Percentiles rank a stretch among this genome's conserved stretches.
Evolutionary conservation across 2,329 filamentous ascomycete genomes (phyloP).

Genomic region (Verticillium alfalfae): DNA sequence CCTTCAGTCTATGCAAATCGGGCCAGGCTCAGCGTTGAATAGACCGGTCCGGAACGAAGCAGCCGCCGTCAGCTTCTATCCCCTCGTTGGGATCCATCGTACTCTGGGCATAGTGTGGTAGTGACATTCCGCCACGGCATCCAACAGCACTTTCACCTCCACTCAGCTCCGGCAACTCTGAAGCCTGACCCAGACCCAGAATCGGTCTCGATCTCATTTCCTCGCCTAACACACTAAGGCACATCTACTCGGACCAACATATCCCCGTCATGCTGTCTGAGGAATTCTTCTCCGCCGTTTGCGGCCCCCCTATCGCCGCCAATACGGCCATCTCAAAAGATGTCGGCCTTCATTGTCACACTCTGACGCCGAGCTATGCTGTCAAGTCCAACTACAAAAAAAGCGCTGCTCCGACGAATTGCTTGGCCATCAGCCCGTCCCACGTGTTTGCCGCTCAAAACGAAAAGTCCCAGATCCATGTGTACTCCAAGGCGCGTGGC

Average conservation of each 20-base stretch:
- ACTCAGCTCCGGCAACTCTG: background rate
- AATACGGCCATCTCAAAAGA: constrained; percentile 67
- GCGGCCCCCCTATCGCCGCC: constrained; percentile 51
- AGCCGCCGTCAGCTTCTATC: background rate
- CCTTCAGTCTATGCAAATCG: background rate
- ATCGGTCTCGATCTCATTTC: background rate
- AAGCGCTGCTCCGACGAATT: constrained; percentile 73
- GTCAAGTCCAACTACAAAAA: constrained; percentile 84
- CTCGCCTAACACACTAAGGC: background rate
- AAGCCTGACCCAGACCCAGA: background rate
- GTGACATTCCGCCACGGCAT: background rate
- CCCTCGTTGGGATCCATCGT: background rate
- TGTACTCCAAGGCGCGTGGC: constrained; percentile 78
- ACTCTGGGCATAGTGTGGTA: background rate
- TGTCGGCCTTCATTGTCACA: constrained; percentile 80
- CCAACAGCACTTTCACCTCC: background rate
- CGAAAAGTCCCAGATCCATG: constrained; percentile 87
- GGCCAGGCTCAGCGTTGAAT: background rate
- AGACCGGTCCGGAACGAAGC: background rate
- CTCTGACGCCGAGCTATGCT: constrained; percentile 71
- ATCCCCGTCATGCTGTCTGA: constrained; percentile 48
- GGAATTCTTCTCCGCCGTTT: constrained; percentile 53
- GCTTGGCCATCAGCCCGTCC: constrained; percentile 71
- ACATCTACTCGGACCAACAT: too few relatives aligned
- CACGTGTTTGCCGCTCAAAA: constrained; percentile 90